Percentiles rank a stretch among this genome's conserved stretches.
These are phyloP conservation scores for Chlorella variabilis DNA, from an alignment of 163 green algal genomes.

Conservation along the genomic window DNA sequence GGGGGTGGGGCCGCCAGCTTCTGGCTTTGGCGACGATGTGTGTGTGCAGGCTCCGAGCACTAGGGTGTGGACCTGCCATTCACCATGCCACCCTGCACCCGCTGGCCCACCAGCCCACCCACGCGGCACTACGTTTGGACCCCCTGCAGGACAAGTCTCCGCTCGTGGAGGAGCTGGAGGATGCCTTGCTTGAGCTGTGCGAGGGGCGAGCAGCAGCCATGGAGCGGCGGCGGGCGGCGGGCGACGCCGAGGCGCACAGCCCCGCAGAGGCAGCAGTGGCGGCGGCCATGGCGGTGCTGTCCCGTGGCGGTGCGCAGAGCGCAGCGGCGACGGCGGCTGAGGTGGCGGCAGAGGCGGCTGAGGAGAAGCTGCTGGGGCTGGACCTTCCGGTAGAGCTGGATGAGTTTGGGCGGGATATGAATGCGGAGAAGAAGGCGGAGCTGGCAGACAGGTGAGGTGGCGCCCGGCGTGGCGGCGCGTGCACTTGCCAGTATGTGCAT, in stretches of 20 bases:
- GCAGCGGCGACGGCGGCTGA: conserved; percentile 36
- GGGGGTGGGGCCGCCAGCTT: too few relatives aligned
- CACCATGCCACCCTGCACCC: too few relatives aligned
- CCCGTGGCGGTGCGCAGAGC: conserved; percentile 49
- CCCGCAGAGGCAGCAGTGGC: conserved; percentile 63
- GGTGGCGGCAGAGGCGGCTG: conserved; percentile 24
- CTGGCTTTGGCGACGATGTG: not conserved
- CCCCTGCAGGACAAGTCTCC: conserved; percentile 75
- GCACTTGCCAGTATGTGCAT: too few relatives aligned
- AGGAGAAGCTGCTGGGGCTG: conserved; percentile 18
- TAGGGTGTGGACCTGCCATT: too few relatives aligned
- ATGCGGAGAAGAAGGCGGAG: conserved; percentile 51
- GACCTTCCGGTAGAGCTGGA: conserved; percentile 69
- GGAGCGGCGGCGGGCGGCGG: not conserved
- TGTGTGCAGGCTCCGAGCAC: too few relatives aligned
- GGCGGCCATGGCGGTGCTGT: conserved; percentile 69
- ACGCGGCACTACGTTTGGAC: too few relatives aligned
- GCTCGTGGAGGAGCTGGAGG: conserved; percentile 85
- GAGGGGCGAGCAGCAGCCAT: conserved; percentile 31
- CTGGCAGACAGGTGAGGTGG: conserved; percentile 6
- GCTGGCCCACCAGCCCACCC: too few relatives aligned
- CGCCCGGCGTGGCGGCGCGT: not conserved
- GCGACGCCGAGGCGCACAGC: conserved; percentile 49
- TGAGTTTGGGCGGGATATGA: conserved; percentile 84
- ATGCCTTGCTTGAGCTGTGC: conserved; percentile 53